These are phyloP conservation scores for Cladosporium sp. DNA, from an alignment of 2,329 filamentous ascomycete genomes.

Conservation along the genomic window DNA sequence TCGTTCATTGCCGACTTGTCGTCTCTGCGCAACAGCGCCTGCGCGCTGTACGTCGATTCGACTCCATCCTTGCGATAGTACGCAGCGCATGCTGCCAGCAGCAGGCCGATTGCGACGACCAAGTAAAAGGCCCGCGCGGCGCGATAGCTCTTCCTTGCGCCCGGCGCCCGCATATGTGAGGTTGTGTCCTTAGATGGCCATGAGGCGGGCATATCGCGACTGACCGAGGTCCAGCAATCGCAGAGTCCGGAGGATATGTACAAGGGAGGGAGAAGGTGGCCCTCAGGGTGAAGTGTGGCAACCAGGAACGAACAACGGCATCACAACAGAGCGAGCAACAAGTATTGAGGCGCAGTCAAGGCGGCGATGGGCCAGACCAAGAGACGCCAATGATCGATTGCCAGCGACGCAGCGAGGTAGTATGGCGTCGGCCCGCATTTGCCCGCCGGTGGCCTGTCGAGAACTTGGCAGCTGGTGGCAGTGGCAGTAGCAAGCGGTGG, in stretches of 20 bases:
- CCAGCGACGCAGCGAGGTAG: no score
- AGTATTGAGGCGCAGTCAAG: neutral
- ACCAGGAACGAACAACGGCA: neutral
- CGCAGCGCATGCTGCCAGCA: conserved; percentile 8
- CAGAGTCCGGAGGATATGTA: neutral
- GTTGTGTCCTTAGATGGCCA: conserved; percentile 1
- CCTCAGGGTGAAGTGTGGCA: neutral
- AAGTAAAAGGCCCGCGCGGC: conserved; percentile 43
- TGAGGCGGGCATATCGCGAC: conserved; percentile 6
- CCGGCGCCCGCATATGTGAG: conserved; percentile 1
- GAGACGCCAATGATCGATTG: neutral
- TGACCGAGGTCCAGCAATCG: neutral
- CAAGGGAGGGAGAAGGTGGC: neutral
- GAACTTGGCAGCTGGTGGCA: no score
- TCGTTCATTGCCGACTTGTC: conserved; percentile 18
- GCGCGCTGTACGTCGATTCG: neutral
- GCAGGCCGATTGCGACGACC: conserved; percentile 32
- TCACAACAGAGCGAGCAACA: neutral
- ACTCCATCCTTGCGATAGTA: conserved; percentile 4
- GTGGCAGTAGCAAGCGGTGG: no score
- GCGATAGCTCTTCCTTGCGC: conserved; percentile 26
- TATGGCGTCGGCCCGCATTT: no score
- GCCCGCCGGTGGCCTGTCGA: no score
- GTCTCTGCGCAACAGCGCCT: neutral
- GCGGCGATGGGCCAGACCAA: neutral